Conservation (phyloP, 164 flowering plant genomes). For the Umbilicus rupestris region DNA sequence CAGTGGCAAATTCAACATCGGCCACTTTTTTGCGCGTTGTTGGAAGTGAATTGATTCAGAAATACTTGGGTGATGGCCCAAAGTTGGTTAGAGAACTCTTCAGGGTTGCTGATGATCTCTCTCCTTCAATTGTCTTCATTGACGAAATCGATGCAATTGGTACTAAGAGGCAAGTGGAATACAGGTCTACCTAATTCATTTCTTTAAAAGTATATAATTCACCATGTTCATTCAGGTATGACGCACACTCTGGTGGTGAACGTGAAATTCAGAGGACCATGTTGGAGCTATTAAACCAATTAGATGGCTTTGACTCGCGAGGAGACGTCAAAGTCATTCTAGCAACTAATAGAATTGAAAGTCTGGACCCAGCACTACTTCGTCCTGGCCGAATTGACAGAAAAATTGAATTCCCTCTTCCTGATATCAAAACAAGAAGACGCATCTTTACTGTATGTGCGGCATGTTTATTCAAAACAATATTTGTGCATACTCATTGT, state of each 20-base stretch:
- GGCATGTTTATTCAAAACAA: no score
- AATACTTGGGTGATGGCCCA: constrained; percentile 92
- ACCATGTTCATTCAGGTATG: constrained; percentile 44
- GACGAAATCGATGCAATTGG: constrained; percentile 95
- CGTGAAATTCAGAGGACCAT: constrained; percentile 94
- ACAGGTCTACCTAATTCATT: no score
- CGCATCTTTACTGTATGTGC: constrained; percentile 57
- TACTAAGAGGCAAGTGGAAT: constrained; percentile 72
- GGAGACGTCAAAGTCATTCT: constrained; percentile 92
- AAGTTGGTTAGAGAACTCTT: constrained; percentile 87
- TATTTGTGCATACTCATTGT: no score
- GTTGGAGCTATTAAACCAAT: constrained; percentile 79
- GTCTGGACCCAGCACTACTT: constrained; percentile 86
- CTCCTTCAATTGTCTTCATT: constrained; percentile 91
- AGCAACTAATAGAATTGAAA: constrained; percentile 83
- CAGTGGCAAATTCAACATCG: constrained; percentile 70
- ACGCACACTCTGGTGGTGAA: constrained; percentile 90
- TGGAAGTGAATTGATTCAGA: constrained; percentile 87
- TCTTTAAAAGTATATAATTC: no score
- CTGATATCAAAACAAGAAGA: constrained; percentile 82
- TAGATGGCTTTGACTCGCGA: constrained; percentile 89
- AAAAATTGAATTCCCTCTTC: constrained; percentile 88
- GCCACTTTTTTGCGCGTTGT: constrained; percentile 89
- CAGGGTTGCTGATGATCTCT: constrained; percentile 86
- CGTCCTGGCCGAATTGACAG: constrained; percentile 88